phyloP scores from a whole-genome alignment of 805 yeast genomes.

The Candida glaebosa region DNA sequence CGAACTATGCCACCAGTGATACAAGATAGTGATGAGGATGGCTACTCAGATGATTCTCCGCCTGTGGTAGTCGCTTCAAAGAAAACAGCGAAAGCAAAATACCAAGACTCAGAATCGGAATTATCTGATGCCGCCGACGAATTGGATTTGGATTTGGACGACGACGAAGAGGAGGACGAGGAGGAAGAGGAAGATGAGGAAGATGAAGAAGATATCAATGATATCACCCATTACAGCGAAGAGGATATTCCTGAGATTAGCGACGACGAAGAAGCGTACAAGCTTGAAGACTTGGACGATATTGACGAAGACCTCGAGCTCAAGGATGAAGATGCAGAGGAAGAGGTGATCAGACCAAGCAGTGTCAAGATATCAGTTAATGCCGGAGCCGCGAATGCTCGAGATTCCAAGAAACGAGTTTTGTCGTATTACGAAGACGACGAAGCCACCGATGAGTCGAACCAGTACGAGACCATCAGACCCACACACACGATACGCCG shows the following conservation, averaged over 20 bases:
- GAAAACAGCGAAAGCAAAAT: constrained; percentile 6
- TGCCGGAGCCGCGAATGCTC: constrained; percentile 7
- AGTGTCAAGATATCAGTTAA: constrained; percentile 4
- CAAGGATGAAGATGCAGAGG: constrained; percentile 23
- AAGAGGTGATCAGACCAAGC: constrained; percentile 12
- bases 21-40: constrained; percentile 14
- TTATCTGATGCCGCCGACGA: constrained; percentile 10
- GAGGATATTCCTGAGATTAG: constrained; percentile 17
- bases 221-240: constrained; percentile 15
- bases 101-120: constrained; percentile 11
- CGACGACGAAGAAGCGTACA: constrained; percentile 29
- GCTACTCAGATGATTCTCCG: constrained; percentile 7
- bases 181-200: constrained; percentile 22
- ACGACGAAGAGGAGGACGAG: constrained; percentile 11
- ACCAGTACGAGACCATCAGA: constrained; percentile 10
- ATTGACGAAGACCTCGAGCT: constrained; percentile 35
- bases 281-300: constrained; percentile 34
- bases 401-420: constrained; percentile 36
- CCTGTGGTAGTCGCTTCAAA: constrained; percentile 7
- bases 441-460: constrained; percentile 27
- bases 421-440: constrained; percentile 37
- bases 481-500: constrained; percentile 4
- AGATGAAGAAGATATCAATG: constrained; percentile 20
- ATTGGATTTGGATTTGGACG: constrained; percentile 8
- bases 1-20: constrained; percentile 12